Evolutionary conservation across 1,284 basidiomycete genomes (phyloP), one percentile per base, ranked within the genome.

Genomic region (Tilletiaria anomala): DNA sequence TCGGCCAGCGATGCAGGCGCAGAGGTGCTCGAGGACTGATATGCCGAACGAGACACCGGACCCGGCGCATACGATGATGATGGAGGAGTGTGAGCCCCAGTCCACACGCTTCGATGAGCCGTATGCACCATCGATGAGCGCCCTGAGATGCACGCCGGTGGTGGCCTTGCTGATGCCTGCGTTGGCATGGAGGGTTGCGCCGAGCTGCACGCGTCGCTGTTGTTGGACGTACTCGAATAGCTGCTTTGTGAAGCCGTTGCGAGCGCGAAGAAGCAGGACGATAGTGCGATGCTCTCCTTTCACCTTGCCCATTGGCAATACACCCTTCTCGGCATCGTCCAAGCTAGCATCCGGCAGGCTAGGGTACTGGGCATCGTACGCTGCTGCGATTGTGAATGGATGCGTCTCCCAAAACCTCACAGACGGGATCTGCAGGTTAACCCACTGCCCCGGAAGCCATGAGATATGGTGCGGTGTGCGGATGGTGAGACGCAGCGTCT

Each of bases 361-460:
- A 44, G 5, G 54, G 50, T 19, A 52, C n/a, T n/a, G n/a, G n/a
- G 56, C 50, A 48, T 82, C 77, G 58, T 77, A 78, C 21, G 79
- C 73, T 31, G 77, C 78, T 15, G 77, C 78, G 46, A 79, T 78
- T 1, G 85, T 86, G 68, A 86, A 88, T 1, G 84, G 85, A 60
- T 88, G 84, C 2, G 77, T 76, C 37, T 79, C 76, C 61, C 79
- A 72, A 34, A 70, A 72, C 5, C 78, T 78, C 10, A 88, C 71
- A 16, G 73, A 73, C 1, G 84, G 84, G 5, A 86, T 70, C 44
- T 73, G 77, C 46, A 88, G 73, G 17, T 82, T 73, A 52, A 86
- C 77, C 64, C 82, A 79, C 61, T 84, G 82, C 4, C 85, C 85
- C 0, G 84, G 78, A 4, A 76, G 73, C 82, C 83, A 87, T 4